phyloP scores from a whole-genome alignment of 768 basidiomycete genomes.

The Lactarius evosmus region DNA sequence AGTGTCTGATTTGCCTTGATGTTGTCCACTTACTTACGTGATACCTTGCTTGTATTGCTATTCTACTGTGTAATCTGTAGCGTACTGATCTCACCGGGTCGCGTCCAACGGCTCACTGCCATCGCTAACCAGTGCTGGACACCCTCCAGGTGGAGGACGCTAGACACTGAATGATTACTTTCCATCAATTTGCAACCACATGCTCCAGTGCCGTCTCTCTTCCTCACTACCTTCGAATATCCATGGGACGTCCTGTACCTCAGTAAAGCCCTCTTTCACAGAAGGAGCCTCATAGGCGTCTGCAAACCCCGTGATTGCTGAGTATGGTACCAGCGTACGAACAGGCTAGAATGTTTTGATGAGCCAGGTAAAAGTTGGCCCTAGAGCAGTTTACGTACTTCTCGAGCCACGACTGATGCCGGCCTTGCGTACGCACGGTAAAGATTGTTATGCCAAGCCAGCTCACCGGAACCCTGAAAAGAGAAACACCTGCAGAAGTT shows the following conservation, averaged over 20 bases:
- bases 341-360: conserved; percentile 37
- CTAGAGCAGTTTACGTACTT: conserved; percentile 37
- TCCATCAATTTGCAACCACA: conserved; percentile 82
- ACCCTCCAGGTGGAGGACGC: background rate
- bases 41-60: conserved; percentile 17
- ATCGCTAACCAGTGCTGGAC: background rate
- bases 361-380: conserved; percentile 1
- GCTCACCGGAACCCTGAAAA: conserved; percentile 72
- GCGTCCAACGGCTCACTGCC: background rate
- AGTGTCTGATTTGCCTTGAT: background rate
- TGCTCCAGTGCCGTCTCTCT: conserved; percentile 68
- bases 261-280: conserved; percentile 67
- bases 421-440: conserved; percentile 74
- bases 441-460: conserved; percentile 92
- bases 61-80: conserved; percentile 17
- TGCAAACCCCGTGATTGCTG: conserved; percentile 56
- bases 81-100: background rate
- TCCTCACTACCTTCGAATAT: conserved; percentile 72
- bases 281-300: conserved; percentile 65
- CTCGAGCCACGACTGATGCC: conserved; percentile 39
- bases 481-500: conserved; percentile 57
- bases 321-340: conserved; percentile 55
- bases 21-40: background rate
- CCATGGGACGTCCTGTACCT: conserved; percentile 78
- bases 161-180: conserved; percentile 39